These are phyloP conservation scores for Globisporangium apiculatum DNA, from an alignment of 352 stramenopile genomes.

Conservation along the genomic window DNA sequence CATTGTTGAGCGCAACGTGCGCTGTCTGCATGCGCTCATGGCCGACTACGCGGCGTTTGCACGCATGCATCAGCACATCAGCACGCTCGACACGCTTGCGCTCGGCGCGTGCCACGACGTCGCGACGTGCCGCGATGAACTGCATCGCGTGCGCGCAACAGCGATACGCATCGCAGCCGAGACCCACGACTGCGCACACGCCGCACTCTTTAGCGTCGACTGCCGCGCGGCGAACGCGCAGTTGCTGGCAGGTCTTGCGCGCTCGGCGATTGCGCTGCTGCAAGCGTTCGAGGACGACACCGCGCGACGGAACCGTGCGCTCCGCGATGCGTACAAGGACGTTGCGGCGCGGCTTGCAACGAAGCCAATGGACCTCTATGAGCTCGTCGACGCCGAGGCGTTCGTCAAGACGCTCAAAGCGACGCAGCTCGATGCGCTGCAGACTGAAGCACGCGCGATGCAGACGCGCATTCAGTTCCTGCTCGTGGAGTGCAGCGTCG, in stretches of 20 bases:
- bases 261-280: slow-evolving; percentile 37
- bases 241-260: slow-evolving; percentile 28
- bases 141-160: slow-evolving; percentile 15
- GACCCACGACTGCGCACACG: slow-evolving; percentile 8
- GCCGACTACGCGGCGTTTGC: slow-evolving; percentile 34
- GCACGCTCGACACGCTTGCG: slow-evolving; percentile 9
- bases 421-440: slow-evolving; percentile 33
- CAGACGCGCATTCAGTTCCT: slow-evolving; percentile 61
- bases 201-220: slow-evolving; percentile 37
- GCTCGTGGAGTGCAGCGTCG: slow-evolving; percentile 45
- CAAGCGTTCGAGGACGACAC: slow-evolving; percentile 46
- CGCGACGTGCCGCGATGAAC: slow-evolving; percentile 12
- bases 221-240: slow-evolving; percentile 37
- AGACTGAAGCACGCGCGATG: slow-evolving; percentile 33
- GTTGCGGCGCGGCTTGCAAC: slow-evolving; percentile 50
- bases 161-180: slow-evolving; percentile 10
- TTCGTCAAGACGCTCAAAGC: slow-evolving; percentile 44
- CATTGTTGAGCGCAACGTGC: slow-evolving; percentile 55
- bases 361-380: slow-evolving; percentile 62
- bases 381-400: slow-evolving; percentile 58
- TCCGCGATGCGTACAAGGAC: slow-evolving; percentile 71
- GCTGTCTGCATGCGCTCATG: slow-evolving; percentile 27
- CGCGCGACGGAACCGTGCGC: slow-evolving; percentile 33
- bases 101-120: slow-evolving; percentile 14
- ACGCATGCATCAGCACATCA: slow-evolving; percentile 24